phyloP scores from a whole-genome alignment of 2,329 filamentous ascomycete species.

The Monosporascus sp. region DNA sequence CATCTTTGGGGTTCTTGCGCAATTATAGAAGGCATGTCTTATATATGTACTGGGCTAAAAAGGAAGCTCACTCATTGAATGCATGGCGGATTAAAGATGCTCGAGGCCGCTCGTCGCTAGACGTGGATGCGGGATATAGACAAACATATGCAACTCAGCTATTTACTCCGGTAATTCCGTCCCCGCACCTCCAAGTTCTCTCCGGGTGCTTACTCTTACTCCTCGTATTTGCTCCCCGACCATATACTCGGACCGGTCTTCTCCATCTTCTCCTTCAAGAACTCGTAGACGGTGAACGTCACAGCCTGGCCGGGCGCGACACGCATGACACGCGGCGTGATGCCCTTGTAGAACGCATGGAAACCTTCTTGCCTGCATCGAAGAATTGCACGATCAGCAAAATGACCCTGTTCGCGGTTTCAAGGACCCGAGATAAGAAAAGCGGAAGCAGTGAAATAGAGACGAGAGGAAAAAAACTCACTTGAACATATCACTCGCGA shows the following conservation, averaged over 20 bases:
- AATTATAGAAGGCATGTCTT: constrained; percentile 1
- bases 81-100: too few species aligned
- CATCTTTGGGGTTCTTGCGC: constrained; percentile 1
- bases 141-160: too few species aligned
- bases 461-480: constrained; percentile 28
- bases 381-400: too few species aligned
- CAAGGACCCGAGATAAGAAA: too few species aligned
- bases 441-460: background rate
- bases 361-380: constrained; percentile 74
- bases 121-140: too few species aligned
- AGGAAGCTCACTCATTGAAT: background rate
- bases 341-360: constrained; percentile 97
- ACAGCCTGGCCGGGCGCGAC: constrained; percentile 91
- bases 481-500: constrained; percentile 82
- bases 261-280: constrained; percentile 67
- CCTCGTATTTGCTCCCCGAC: constrained; percentile 60
- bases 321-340: constrained; percentile 94
- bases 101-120: too few species aligned
- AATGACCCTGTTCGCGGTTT: too few species aligned
- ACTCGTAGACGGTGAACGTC: constrained; percentile 74
- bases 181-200: background rate
- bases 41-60: background rate
- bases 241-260: constrained; percentile 54
- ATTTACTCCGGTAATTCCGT: too few species aligned
- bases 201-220: constrained; percentile 36